Base-by-base conservation (phyloP, 192 early-diverging fungal genomes). In the Backusella australiensis region DNA sequence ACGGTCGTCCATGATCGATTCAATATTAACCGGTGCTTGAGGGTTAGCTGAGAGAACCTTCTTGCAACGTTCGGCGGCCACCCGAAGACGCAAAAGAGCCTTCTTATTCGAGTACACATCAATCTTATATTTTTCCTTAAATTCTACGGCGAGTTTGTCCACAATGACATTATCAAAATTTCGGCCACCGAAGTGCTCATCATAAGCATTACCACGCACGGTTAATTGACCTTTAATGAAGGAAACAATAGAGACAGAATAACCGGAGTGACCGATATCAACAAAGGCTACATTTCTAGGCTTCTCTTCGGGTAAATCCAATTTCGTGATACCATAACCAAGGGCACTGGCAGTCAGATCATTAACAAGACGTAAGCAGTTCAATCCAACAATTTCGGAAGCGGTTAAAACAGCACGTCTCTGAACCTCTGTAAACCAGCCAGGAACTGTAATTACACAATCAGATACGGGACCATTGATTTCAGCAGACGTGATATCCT, bases 301-400 rank as follows among this genome's bases (percentile, higher is more conserved):
- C 77, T 85, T 88, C 67, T 96, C 95, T 87, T 98, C 96, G 75
- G 97, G 97, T 74, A 99, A 90, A 83, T 99, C 97, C 39, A 88
- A 87, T 87, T 96, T 97, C 77, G 97, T 99, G 86, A 99, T 98
- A 81, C 97, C 97, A 83, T 99, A 99, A 67, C 94, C 97, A 73
- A 99, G 92, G 34, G 97, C 96, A 44, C 91, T 84, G 23, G 96
- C 96, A 34, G 96, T 94, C 76, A 87, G 90, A 81, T 99, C 97
- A 87, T 98, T 96, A 72, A 99, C 86, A 67, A 99, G 84, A 53
- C 95, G 89, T 76, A 99, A 88, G 71, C 90, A 91, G 87, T 96
- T 98, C 69, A 99, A 82, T 6, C 94, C 94, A 19, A 92, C 91
- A 59, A 99, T 90, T 81, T 93, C 86, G 52, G 94, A 88, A 23